phyloP scores from a whole-genome alignment of 2,329 filamentous ascomycete species.

The Coniochaeta hoffmannii region DNA sequence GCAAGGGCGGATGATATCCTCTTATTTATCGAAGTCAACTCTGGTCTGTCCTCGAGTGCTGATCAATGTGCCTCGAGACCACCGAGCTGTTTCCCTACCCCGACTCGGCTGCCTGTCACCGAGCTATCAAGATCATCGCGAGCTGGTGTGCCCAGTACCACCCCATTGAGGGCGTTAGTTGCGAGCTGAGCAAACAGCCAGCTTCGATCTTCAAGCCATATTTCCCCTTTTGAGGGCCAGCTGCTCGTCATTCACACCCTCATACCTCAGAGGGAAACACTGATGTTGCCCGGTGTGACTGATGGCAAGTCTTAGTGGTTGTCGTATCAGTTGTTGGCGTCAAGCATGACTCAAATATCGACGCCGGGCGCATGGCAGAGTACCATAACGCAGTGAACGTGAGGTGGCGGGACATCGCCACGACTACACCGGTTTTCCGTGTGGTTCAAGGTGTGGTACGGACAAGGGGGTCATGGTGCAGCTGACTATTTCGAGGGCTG shows the following conservation, averaged over 20 bases:
- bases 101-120: background rate
- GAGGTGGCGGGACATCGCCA: background rate
- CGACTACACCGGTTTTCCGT: background rate
- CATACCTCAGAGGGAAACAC: background rate
- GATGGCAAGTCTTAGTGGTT: background rate
- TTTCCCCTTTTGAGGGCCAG: background rate
- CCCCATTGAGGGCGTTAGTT: background rate
- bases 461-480: background rate
- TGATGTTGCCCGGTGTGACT: background rate
- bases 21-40: background rate
- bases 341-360: background rate
- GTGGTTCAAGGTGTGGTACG: background rate
- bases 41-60: background rate
- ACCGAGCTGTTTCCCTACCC: background rate
- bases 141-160: background rate
- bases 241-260: background rate
- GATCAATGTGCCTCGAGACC: background rate
- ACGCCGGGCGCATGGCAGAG: background rate
- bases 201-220: background rate
- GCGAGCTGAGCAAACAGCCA: background rate
- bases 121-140: background rate
- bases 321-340: background rate
- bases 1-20: too few species aligned
- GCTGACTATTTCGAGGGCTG: background rate
- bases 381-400: background rate